phyloP scores from a whole-genome alignment of 1,284 basidiomycete genomes.

The Leucoagaricus sp. region DNA sequence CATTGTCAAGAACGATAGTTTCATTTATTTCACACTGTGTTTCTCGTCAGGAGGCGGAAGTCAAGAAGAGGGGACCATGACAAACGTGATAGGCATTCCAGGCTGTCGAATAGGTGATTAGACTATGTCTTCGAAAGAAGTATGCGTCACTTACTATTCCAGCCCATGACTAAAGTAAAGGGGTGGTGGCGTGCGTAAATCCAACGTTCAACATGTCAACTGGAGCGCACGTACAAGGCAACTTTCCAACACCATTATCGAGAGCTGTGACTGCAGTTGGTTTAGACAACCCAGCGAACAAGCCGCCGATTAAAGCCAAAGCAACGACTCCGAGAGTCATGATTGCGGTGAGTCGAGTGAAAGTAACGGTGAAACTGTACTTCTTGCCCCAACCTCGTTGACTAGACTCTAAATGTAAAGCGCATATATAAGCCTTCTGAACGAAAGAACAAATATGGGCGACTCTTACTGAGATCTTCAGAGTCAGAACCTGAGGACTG shows the following conservation, averaged over 20 bases:
- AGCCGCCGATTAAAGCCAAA: constrained; percentile 17
- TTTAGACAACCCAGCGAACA: constrained; percentile 19
- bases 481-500: neutral
- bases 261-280: too few relatives aligned
- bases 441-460: neutral
- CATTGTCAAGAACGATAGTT: constrained; percentile 28
- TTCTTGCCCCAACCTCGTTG: neutral
- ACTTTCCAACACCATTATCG: neutral
- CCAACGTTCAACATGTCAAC: neutral
- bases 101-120: neutral
- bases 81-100: neutral
- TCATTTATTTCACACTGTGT: too few relatives aligned
- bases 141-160: neutral
- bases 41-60: too few relatives aligned
- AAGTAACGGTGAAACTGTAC: neutral
- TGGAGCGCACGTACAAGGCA: neutral
- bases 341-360: constrained; percentile 13
- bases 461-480: neutral
- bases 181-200: neutral
- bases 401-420: neutral
- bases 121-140: neutral
- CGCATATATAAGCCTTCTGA: neutral
- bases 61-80: neutral
- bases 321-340: constrained; percentile 17
- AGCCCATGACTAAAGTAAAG: neutral